Base-by-base conservation (phyloP, 106 monocot genomes). In the Acorus calamus region DNA sequence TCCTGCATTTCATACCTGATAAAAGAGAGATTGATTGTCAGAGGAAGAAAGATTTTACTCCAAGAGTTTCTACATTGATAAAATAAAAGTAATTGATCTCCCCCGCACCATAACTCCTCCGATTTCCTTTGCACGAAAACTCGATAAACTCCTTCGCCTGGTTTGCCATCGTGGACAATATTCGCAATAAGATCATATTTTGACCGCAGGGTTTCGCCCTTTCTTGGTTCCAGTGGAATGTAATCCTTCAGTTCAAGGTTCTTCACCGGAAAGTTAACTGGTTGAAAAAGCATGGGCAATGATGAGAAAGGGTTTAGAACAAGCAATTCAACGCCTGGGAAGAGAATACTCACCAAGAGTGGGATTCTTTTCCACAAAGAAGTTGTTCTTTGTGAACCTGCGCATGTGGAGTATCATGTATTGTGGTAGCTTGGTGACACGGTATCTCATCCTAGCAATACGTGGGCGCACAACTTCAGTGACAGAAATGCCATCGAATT, bases 181-280 rank as follows among this genome's bases (percentile, higher is more conserved):
- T 98, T 98, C 52, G 92, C 85, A 67, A 98, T 98, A 43, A 98
- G 88, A 83, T 98, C 98, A 66, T 98, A 98, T 53, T 98, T 98
- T 11, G 98, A 92, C 5, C 83, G 76, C 58, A 92, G 61, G 70
- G 79, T 92, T 57, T 84, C 70, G 41, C 79, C 80, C 52, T 66
- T 28, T 28, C 28, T 28, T 28, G 28, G 28, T 28, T 28, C 28
- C 50, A 98, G 61, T 47, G 98, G 98, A 59, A 98, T 92, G 49
- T 92, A 98, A 60, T 98, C 98, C 69, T 98, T 98, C 80, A 98
- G 67, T 63, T 98, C 98, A 12, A 98, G 88, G 65, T 98, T 98
- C 83, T 98, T 98, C 68, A 98, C 98, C 11, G 98, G 98, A 71
- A 98, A 98, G 56, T 92, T 98, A 43, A 98, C 98, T 98, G 84